Percentiles rank a stretch among this genome's conserved stretches.
phyloP scores from a whole-genome alignment of 768 basidiomycete genomes.

The Xerocomus spinulosus region DNA sequence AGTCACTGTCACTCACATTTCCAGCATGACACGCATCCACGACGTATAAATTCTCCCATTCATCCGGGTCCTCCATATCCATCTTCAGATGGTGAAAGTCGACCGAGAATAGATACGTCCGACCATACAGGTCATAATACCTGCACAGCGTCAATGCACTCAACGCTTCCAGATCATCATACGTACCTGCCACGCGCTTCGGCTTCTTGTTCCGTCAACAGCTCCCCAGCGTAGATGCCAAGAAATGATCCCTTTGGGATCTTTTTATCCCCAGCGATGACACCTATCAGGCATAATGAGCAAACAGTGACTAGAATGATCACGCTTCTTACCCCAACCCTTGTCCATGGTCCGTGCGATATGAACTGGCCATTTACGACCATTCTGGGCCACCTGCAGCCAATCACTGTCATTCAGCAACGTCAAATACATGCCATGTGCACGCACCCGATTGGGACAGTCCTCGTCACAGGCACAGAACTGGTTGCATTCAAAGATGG shows the following conservation, averaged over 20 bases:
- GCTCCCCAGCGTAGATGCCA: slow-evolving; percentile 83
- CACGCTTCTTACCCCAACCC: slow-evolving; percentile 69
- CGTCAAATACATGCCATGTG: neutral
- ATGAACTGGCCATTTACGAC: slow-evolving; percentile 56
- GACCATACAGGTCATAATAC: slow-evolving; percentile 66
- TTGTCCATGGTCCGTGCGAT: slow-evolving; percentile 71
- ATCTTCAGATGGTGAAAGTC: slow-evolving; percentile 67
- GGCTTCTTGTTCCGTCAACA: slow-evolving; percentile 63
- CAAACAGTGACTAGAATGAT: neutral
- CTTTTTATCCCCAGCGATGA: slow-evolving; percentile 60
- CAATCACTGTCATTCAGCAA: neutral
- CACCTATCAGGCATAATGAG: slow-evolving; percentile 42
- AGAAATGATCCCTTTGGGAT: slow-evolving; percentile 70
- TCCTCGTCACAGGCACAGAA: slow-evolving; percentile 76
- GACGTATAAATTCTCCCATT: slow-evolving; percentile 39
- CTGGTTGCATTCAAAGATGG: slow-evolving; percentile 85
- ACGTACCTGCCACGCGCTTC: slow-evolving; percentile 65
- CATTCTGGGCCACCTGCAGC: slow-evolving; percentile 75
- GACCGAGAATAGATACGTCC: slow-evolving; percentile 79
- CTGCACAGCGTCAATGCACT: slow-evolving; percentile 33
- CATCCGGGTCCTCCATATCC: slow-evolving; percentile 22
- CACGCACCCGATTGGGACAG: slow-evolving; percentile 70
- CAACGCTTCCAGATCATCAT: neutral
- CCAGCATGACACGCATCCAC: slow-evolving; percentile 89
- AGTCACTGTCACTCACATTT: slow-evolving; percentile 51